Base-by-base conservation (phyloP, 768 basidiomycete species). In the Coprinopsis marcescibilis region DNA sequence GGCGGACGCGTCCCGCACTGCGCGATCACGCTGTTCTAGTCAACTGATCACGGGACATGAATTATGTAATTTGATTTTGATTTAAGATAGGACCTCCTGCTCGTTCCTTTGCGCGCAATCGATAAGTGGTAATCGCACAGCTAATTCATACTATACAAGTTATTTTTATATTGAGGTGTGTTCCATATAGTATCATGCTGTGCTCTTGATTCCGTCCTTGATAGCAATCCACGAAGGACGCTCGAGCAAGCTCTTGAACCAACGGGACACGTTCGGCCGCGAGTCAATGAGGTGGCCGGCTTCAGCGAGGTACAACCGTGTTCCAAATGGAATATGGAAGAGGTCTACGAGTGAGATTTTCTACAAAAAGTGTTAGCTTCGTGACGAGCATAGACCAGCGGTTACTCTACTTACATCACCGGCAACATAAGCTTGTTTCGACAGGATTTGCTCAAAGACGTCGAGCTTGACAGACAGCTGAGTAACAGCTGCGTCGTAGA, bases 201-300 rank as follows among this genome's bases (percentile, higher is more conserved):
- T 54, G 26, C 45, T 45, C n/a, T 50, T 46, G 7, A 59, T 64
- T 1, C 67, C 68, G 12, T 69, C 60, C 57, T 75, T 72, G 17
- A 78, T 67, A 3, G 69, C 69, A 44, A 60, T 52, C 79, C 78
- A 80, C 6, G 77, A 64, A 13, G 68, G 63, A 37, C 77, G 68
- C 3, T 66, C 58, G 10, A 61, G 59, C 35, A 81, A 58, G 11
- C 60, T 59, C 2, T 62, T 48, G 42, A 71, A 79, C 78, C 78
- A 80, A 45, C 76, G 71, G 4, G 59, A 45, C 1, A 79, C 67
- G 50, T 75, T 76, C 12, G 75, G 72, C 41, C 67, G 62, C 8
- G 52, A 48, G 5, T 50, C 51, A 21, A 76, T 51, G 11, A 69
- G 52, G n/a, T 60, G 51, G 36, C 43, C 47, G 11, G 45, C 45